Evolutionary conservation across 1,284 basidiomycete species (phyloP).

Genomic region (Lignosus rhinocerotis): DNA sequence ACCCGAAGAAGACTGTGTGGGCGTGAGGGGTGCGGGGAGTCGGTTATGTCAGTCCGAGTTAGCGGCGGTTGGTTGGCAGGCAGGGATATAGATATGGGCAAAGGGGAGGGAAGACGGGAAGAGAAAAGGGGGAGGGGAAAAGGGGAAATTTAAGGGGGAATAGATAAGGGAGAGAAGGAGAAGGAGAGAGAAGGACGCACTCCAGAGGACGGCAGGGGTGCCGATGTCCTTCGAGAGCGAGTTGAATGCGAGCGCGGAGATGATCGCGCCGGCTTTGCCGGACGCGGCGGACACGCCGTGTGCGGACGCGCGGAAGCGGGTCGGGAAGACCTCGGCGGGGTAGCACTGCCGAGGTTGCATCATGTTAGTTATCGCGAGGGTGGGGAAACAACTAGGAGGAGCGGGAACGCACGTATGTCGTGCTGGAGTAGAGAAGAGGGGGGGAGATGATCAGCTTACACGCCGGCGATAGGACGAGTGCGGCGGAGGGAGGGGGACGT

Average conservation of each 20-base stretch:
- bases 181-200: conserved; percentile 42
- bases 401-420: conserved; percentile 53
- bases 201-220: conserved; percentile 62
- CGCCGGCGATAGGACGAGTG: background rate
- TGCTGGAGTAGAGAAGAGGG: conserved; percentile 34
- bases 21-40: background rate
- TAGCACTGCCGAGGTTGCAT: conserved; percentile 44
- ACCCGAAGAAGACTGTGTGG: conserved; percentile 59
- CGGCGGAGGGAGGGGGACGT: conserved; percentile 26
- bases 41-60: background rate
- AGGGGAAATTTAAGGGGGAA: no score
- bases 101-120: no score
- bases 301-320: conserved; percentile 76
- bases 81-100: no score
- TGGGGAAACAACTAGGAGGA: conserved; percentile 22
- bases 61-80: background rate
- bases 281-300: conserved; percentile 81
- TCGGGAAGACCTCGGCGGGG: conserved; percentile 90
- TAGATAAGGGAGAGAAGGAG: conserved; percentile 26
- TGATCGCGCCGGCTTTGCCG: conserved; percentile 82
- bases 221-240: conserved; percentile 65
- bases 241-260: conserved; percentile 82
- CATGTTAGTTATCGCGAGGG: background rate
- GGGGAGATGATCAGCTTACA: background rate
- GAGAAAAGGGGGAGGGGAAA: no score